Evolutionary conservation across 1,284 basidiomycete species (phyloP), one percentile per base, ranked within the genome.

Genomic region (Farysia itapuensis): DNA sequence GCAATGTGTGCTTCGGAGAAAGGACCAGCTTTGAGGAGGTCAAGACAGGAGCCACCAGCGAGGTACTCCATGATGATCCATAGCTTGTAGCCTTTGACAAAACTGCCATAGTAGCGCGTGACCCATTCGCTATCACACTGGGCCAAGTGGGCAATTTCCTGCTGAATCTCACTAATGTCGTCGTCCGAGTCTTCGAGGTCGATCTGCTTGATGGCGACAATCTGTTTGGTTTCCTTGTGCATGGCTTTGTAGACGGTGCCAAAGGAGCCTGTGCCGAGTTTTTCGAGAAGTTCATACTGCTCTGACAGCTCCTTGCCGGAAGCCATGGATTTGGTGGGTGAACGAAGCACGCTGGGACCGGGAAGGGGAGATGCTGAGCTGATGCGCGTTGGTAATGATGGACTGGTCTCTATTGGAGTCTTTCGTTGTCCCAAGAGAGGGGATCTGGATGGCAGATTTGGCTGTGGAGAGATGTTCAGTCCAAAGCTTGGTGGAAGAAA

Each of bases 61-160:
- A 97, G 86, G 77, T 91, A 97, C 78, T 99, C 94, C 95, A 98
- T 98, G 72, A 99, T 83, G 74, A 99, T 98, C 95, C 95, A 98
- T 15, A 99, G 82, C 77, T 96, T 95, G 81, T 94, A 97, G 13
- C 89, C 86, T 60, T 90, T 86, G 52, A 99, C 90, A 77, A 98
- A 98, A 43, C 90, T 93, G 39, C 91, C 94, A 71, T 95, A 97
- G 78, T 97, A 98, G 35, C 87, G 83, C 26, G 94, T 98, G 45
- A 98, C 90, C 77, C 90, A 90, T 78, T 93, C 89, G 8, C 92
- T 95, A 75, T 93, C 90, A 79, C 91, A 95, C 69, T 91, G 90
- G 0, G 93, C 90, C 23, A 98, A 82, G 77, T 90, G 94, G 12
- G 90, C 86, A 64, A 98, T 97, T 79, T 98, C 94, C 75, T 92